These are phyloP conservation scores for Cystobasidium ongulense DNA, from an alignment of 768 basidiomycete species.

Conservation along the genomic window DNA sequence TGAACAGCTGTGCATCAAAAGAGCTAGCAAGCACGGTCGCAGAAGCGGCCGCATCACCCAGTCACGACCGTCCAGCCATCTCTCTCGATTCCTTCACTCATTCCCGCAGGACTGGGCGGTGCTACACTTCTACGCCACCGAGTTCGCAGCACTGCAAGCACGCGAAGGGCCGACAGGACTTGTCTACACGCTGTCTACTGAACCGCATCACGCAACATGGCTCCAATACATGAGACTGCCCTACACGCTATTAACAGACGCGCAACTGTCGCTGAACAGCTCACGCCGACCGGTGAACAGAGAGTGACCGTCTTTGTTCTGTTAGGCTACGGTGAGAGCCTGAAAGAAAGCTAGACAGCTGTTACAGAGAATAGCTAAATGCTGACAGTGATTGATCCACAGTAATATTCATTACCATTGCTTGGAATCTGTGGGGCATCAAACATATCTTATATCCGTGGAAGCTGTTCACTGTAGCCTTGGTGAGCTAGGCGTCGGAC, in stretches of 20 bases:
- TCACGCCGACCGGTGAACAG: constrained; percentile 19
- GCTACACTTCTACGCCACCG: too few species aligned
- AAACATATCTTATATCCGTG: constrained; percentile 21
- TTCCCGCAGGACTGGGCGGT: too few species aligned
- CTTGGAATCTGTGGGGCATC: constrained; percentile 27
- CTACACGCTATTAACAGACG: background rate
- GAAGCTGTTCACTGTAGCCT: constrained; percentile 11
- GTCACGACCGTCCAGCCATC: too few species aligned
- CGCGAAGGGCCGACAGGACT: too few species aligned
- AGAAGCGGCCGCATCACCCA: too few species aligned
- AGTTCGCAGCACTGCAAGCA: too few species aligned
- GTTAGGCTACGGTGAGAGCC: background rate
- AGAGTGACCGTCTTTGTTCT: constrained; percentile 14
- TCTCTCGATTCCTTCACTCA: too few species aligned
- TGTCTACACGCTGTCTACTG: too few species aligned
- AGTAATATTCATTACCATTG: constrained; percentile 25
- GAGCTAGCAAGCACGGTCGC: too few species aligned
- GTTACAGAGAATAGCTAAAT: background rate
- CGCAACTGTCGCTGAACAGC: constrained; percentile 21
- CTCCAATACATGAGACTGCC: background rate
- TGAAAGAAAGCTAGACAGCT: background rate
- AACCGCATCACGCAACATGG: background rate
- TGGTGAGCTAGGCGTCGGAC: too few species aligned
- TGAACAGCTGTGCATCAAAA: too few species aligned
- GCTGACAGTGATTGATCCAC: background rate